phyloP scores from a whole-genome alignment of 371 early-diverging fungal species.

The Apophysomyces elegans region DNA sequence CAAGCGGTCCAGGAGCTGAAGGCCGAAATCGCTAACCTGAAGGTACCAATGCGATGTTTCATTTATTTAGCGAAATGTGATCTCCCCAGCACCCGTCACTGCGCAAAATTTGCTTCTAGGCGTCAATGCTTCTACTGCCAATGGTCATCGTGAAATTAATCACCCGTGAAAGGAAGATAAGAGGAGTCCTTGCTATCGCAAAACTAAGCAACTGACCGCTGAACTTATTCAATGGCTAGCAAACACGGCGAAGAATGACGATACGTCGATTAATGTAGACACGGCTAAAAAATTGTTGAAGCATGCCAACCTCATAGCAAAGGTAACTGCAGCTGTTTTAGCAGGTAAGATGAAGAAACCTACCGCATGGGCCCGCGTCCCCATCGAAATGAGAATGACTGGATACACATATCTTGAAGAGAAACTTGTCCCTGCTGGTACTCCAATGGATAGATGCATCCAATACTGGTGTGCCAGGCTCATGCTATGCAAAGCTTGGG shows the following conservation, averaged over 20 bases:
- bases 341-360: neutral
- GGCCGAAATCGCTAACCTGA: neutral
- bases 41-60: too few species aligned
- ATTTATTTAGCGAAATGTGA: neutral
- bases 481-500: too few species aligned
- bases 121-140: too few species aligned
- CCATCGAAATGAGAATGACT: neutral
- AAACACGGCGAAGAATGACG: neutral
- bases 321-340: neutral
- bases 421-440: neutral
- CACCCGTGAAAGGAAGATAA: too few species aligned
- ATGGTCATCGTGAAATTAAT: too few species aligned
- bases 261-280: rapidly evolving
- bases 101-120: too few species aligned
- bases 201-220: neutral
- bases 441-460: too few species aligned
- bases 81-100: neutral
- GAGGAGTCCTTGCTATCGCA: too few species aligned
- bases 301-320: neutral
- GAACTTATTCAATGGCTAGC: neutral
- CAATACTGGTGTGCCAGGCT: too few species aligned
- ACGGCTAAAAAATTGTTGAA: neutral
- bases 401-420: neutral
- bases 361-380: neutral
- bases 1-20: neutral